Base-by-base conservation (phyloP, 345 rosid genomes). In the Eucalyptus cladocalyx region DNA sequence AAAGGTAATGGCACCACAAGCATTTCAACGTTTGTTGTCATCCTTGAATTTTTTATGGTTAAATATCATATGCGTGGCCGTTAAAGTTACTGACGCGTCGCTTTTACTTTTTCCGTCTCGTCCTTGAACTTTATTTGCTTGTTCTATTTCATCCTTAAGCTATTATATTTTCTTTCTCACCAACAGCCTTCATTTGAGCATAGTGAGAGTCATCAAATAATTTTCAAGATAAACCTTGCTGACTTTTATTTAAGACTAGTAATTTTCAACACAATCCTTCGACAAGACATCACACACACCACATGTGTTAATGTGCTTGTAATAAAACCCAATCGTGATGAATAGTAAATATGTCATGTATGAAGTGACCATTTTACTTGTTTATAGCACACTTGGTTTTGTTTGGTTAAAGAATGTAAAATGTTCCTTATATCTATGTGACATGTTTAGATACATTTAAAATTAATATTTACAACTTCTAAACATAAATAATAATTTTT, bases 311-410 rank as follows among this genome's bases (percentile, higher is more conserved):
- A 28, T 6, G 69, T 60, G 4, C 16, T 28, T 12, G 32, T 60
- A 60, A 60, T 15, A n/a, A 30, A 65, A 65, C 10, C 18, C 0
- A n/a, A 15, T 15, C 9, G 5, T 4, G 19, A 65, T 14, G 18
- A 65, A 65, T 65, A 65, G 4, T 65, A 14, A 65, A 30, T 32
- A 14, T 65, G 6, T 65, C 37, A 65, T 14, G 37, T 65, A 14
- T 65, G 18, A 62, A 30, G 32, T 65, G 37, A 65, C 37, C 19
- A 0, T 30, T 30, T 65, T 14, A 60, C 37, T 28, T 14, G 9
- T 62, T 62, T 62, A 0, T 62, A 65, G 32, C 9, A 3, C 9
- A 0, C 19, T 30, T n/a, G 10, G 5, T 65, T 0, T 65, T 30
- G 9, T 65, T 65, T 65, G 7, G 19, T 30, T 65, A 65, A 65